Conservation (phyloP, 2,329 filamentous ascomycete species). For the Aspergillus eucalypticola region DNA sequence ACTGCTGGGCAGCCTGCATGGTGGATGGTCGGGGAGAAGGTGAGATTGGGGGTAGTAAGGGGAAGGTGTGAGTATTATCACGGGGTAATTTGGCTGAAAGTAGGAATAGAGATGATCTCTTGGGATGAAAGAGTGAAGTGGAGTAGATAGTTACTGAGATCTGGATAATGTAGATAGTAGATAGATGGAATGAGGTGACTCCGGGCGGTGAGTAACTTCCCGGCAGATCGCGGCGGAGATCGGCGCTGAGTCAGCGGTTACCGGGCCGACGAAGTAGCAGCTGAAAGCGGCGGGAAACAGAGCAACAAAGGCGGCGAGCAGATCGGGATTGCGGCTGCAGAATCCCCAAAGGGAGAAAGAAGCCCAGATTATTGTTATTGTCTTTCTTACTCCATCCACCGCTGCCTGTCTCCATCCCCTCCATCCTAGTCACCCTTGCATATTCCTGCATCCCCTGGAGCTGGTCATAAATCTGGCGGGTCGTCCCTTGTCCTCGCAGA, state of each 20-base stretch:
- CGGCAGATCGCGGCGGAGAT: conserved; percentile 33
- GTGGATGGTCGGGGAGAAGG: conserved; percentile 16
- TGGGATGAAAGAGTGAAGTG: background rate
- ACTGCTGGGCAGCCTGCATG: conserved; percentile 60
- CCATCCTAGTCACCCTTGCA: conserved; percentile 20
- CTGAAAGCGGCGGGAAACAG: conserved; percentile 29
- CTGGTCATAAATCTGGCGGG: conserved; percentile 24
- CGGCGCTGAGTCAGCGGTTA: conserved; percentile 37
- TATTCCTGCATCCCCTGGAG: conserved; percentile 15
- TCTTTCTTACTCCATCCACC: conserved; percentile 2
- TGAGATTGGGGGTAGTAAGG: background rate
- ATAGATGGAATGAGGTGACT: conserved; percentile 4
- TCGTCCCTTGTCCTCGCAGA: conserved; percentile 19
- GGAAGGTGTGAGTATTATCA: background rate
- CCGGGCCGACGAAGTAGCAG: conserved; percentile 32
- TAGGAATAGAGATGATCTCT: background rate
- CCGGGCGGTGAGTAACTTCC: conserved; percentile 27
- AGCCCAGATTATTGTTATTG: conserved; percentile 15
- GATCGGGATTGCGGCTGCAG: conserved; percentile 17
- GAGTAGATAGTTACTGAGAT: background rate
- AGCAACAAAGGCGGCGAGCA: conserved; percentile 2
- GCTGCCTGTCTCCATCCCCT: conserved; percentile 1
- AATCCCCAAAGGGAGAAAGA: conserved; percentile 5
- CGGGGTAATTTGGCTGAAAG: background rate
- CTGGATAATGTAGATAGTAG: background rate